phyloP scores from a whole-genome alignment of 441 rosid species.

The Corymbia citriodora region DNA sequence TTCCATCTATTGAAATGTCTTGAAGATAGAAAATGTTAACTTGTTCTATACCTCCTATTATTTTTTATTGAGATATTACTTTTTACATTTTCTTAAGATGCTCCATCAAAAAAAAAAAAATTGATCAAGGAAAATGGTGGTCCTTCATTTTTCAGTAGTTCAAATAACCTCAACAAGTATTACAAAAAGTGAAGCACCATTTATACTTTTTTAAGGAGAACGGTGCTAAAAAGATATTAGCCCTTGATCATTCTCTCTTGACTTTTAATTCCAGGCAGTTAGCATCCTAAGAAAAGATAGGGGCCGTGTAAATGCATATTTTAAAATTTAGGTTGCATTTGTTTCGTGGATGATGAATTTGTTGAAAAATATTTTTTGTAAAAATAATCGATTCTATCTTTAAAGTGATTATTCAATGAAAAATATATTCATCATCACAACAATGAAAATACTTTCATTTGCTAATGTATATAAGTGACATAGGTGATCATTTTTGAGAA shows the following conservation, averaged over 20 bases:
- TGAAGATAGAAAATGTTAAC: not conserved
- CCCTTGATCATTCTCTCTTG: not conserved
- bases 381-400: too few species aligned
- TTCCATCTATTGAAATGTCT: too few species aligned
- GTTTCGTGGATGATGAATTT: not conserved
- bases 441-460: too few species aligned
- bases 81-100: not conserved
- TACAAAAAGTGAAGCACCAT: not conserved
- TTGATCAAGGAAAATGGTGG: not conserved
- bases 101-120: not conserved
- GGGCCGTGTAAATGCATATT: too few species aligned
- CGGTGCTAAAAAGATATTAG: not conserved
- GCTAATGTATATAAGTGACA: too few species aligned
- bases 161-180: not conserved
- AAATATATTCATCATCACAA: too few species aligned
- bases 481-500: too few species aligned
- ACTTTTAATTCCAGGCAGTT: not conserved
- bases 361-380: too few species aligned
- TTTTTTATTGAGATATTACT: not conserved
- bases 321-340: not conserved
- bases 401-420: too few species aligned
- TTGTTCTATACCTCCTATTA: not conserved
- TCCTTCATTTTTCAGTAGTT: not conserved
- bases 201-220: too few species aligned
- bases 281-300: too few species aligned